Conservation (phyloP, 768 basidiomycete species). For the Daedaleopsis sinensis region DNA sequence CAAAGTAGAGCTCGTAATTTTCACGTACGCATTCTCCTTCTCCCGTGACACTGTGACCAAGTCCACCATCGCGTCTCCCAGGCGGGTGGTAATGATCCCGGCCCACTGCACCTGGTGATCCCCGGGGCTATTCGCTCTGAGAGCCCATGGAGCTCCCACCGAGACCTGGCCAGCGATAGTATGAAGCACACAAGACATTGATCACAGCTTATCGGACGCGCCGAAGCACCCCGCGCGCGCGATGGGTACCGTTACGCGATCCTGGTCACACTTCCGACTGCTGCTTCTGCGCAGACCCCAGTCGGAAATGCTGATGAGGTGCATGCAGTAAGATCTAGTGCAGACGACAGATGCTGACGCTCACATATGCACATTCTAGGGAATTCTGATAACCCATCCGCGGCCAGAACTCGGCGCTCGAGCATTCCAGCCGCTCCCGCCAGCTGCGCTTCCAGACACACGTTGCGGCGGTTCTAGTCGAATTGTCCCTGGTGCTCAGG, state of each 20-base stretch:
- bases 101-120: neutral
- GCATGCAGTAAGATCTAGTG: neutral
- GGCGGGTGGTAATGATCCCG: neutral
- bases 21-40: neutral
- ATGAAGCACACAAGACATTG: neutral
- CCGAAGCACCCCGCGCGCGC: neutral
- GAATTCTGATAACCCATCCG: neutral
- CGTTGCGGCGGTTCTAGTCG: neutral
- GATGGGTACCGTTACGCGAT: neutral
- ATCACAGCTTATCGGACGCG: neutral
- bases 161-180: neutral
- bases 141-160: neutral
- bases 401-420: no score
- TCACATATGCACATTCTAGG: neutral
- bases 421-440: no score
- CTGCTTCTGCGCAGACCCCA: neutral
- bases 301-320: no score
- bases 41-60: neutral
- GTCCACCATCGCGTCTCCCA: neutral
- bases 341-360: neutral
- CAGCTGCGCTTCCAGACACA: neutral
- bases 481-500: no score
- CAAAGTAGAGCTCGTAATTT: neutral
- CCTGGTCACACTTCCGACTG: neutral
- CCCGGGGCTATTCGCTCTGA: neutral